phyloP scores from a whole-genome alignment of 805 yeast species.

The Candida dajiaensis region DNA sequence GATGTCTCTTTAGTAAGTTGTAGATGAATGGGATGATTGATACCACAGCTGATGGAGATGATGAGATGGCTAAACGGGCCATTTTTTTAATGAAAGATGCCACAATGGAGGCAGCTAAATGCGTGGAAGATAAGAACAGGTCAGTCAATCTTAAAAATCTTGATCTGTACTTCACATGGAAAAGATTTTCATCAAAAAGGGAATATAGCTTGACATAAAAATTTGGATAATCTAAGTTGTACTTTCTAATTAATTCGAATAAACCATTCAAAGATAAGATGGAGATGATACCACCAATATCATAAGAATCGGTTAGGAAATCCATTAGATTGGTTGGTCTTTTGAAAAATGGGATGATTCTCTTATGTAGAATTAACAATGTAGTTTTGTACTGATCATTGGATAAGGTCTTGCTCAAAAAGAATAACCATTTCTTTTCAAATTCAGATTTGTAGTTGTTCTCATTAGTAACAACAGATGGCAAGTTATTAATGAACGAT shows the following conservation, averaged over 20 bases:
- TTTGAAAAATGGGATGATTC: slow-evolving; percentile 74
- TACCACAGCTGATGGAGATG: slow-evolving; percentile 88
- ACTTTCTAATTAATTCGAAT: slow-evolving; percentile 74
- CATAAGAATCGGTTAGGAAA: slow-evolving; percentile 82
- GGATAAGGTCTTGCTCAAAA: slow-evolving; percentile 43
- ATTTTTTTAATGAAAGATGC: slow-evolving; percentile 87
- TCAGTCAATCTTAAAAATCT: slow-evolving; percentile 86
- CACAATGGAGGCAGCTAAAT: slow-evolving; percentile 72
- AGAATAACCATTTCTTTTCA: slow-evolving; percentile 61
- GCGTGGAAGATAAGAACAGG: slow-evolving; percentile 79
- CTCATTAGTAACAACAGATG: slow-evolving; percentile 34
- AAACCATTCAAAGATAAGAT: slow-evolving; percentile 82
- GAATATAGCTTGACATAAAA: slow-evolving; percentile 80
- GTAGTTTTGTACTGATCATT: slow-evolving; percentile 60
- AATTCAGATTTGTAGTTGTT: slow-evolving; percentile 54
- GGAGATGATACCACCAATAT: slow-evolving; percentile 54
- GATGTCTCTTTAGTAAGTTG: slow-evolving; percentile 85
- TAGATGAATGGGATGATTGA: slow-evolving; percentile 86
- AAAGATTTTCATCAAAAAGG: slow-evolving; percentile 64
- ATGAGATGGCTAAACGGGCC: slow-evolving; percentile 64
- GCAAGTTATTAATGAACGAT: slow-evolving; percentile 39
- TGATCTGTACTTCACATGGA: slow-evolving; percentile 76
- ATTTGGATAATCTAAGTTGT: slow-evolving; percentile 87
- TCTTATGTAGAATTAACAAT: slow-evolving; percentile 68
- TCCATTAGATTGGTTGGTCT: slow-evolving; percentile 88